Base-by-base conservation (phyloP, 345 rosid species). In the Arabidopsis arenosa region DNA sequence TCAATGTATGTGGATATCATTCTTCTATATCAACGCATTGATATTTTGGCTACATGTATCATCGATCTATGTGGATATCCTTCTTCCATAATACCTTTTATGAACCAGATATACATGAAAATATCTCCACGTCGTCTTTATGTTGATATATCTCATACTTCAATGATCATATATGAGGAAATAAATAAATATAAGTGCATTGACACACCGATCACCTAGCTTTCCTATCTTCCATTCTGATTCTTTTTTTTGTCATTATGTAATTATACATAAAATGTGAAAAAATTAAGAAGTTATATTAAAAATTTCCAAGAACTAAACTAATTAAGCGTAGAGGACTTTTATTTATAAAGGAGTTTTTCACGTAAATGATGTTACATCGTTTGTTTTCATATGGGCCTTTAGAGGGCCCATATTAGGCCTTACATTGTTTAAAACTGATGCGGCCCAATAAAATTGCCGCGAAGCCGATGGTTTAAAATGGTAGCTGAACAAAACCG, bases 391-490 rank as follows among this genome's bases (percentile, higher is more conserved):
- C 1, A 21, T 21, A 21, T 21, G 66, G 63, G 44, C 47, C 53
- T 0, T 37, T 58, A 36, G 9, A 2, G 36, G 36, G 18, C 44
- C n/a, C 0, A 53, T 33, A 4, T 4, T 5, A 23, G 48, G 32
- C 39, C 11, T 5, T 3, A 3, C 10, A 28, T 9, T 11, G 28
- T 32, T n/a, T 2, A 3, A 56, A 6, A 0, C 4, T 26, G 8
- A 36, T 17, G 1, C 12, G n/a, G 65, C 51, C 75, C 60, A 63
- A 53, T 36, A 35, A 60, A 63, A 47, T 37, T 70, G 72, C 76
- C 80, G 76, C 76, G 76, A 63, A 70, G 18, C 45, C 64, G 72
- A 28, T 63, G 40, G 80, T 61, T 63, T 66, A 56, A 77, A 77
- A 63, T 54, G 70, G 53, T 45, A 54, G 28, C 43, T 26, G 36